Percentiles rank a stretch among this genome's conserved stretches.
These are phyloP conservation scores for Corymbia maculata DNA, from an alignment of 345 rosid species.

Conservation along the genomic window DNA sequence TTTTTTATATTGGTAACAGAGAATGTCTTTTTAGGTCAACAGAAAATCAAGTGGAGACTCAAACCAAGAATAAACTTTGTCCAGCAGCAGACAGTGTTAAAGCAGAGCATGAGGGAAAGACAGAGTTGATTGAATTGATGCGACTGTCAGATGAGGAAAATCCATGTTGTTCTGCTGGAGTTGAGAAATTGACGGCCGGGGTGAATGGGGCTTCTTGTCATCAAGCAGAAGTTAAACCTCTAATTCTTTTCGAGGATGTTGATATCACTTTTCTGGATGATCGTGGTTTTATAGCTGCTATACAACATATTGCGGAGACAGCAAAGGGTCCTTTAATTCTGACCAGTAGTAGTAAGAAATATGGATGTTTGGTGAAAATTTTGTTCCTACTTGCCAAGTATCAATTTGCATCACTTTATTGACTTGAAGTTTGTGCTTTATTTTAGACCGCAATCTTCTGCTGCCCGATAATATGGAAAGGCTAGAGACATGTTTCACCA, in stretches of 20 bases:
- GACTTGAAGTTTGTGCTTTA: constrained; percentile 6
- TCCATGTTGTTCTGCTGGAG: constrained; percentile 6
- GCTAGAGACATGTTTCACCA: constrained; percentile 42
- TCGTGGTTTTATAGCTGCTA: constrained; percentile 78
- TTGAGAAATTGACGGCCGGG: constrained; percentile 15
- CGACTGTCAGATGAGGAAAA: constrained; percentile 20
- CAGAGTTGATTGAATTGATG: constrained; percentile 31
- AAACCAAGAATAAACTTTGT: constrained; percentile 10
- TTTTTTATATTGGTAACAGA: neutral
- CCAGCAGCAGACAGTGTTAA: constrained; percentile 10
- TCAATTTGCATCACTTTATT: neutral
- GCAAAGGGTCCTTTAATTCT: constrained; percentile 87
- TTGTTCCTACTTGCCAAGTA: neutral
- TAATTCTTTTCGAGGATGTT: constrained; percentile 93
- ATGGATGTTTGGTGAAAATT: constrained; percentile 1
- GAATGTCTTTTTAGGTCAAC: constrained; percentile 42
- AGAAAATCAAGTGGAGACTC: constrained; percentile 29
- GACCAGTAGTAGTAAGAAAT: constrained; percentile 72
- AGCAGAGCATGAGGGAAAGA: constrained; percentile 2
- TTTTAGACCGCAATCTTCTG: constrained; percentile 46
- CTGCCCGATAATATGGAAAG: constrained; percentile 69
- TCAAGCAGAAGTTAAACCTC: constrained; percentile 38
- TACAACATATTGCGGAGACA: constrained; percentile 78
- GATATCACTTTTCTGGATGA: constrained; percentile 80
- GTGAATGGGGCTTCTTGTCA: constrained; percentile 12